A percentile compares a stretch with the other conserved stretches of the same genome.
phyloP scores from a whole-genome alignment of 768 basidiomycete genomes.

The Tubosaeta brunneosetosa region DNA sequence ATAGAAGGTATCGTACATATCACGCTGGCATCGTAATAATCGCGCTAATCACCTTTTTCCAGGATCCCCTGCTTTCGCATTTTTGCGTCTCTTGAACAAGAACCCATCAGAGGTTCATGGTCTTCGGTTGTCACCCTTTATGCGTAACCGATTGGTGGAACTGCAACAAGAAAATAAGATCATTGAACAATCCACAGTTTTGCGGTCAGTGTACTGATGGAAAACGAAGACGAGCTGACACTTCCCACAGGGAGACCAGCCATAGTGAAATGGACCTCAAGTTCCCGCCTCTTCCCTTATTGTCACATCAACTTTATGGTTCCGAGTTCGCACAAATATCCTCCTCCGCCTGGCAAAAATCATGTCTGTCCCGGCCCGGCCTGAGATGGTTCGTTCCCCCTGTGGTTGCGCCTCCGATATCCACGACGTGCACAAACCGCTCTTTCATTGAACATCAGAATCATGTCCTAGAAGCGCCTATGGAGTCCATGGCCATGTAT shows the following conservation, averaged over 20 bases:
- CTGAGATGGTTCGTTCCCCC: constrained; percentile 85
- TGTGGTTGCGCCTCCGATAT: constrained; percentile 80
- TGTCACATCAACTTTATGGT: constrained; percentile 34
- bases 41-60: constrained; percentile 18
- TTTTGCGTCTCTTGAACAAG: constrained; percentile 64
- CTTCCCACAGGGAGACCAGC: constrained; percentile 18
- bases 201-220: constrained; percentile 35
- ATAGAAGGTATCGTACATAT: constrained; percentile 42
- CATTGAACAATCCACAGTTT: constrained; percentile 39
- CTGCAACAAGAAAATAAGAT: constrained; percentile 41
- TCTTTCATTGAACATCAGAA: constrained; percentile 72
- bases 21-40: background rate
- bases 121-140: constrained; percentile 55
- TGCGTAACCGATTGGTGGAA: constrained; percentile 51
- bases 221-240: constrained; percentile 4
- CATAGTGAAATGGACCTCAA: constrained; percentile 16
- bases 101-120: constrained; percentile 62
- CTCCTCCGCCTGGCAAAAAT: constrained; percentile 57
- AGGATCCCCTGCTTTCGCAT: constrained; percentile 63
- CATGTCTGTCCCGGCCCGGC: constrained; percentile 74
- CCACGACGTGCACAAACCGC: constrained; percentile 67
- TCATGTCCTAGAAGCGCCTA: constrained; percentile 57
- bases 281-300: constrained; percentile 11
- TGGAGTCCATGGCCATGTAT: constrained; percentile 74
- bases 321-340: constrained; percentile 60